Percentiles rank a stretch among this genome's conserved stretches.
These are phyloP conservation scores for Allium sativum DNA, from an alignment of 106 monocot genomes.

Conservation along the genomic window DNA sequence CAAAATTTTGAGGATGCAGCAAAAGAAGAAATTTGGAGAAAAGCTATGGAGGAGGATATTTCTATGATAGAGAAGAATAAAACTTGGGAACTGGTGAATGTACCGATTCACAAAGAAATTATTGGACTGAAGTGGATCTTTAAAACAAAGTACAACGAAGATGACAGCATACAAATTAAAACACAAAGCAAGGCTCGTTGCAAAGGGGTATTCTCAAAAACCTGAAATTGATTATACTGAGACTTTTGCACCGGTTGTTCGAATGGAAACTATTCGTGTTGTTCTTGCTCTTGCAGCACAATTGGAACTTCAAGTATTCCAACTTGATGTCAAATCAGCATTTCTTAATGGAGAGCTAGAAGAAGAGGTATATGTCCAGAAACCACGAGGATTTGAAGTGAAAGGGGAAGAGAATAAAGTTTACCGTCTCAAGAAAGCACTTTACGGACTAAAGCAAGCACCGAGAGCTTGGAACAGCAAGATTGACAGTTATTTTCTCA, in stretches of 20 bases:
- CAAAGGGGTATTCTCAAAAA: slow-evolving; percentile 1
- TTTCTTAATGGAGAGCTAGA: slow-evolving; percentile 8
- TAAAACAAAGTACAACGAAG: slow-evolving; percentile 3
- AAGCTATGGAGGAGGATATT: slow-evolving; percentile 1
- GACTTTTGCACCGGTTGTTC: neutral
- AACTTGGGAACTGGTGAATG: neutral
- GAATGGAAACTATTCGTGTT: neutral
- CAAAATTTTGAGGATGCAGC: neutral
- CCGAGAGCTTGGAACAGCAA: neutral
- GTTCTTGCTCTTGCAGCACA: slow-evolving; percentile 1
- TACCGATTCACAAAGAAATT: neutral
- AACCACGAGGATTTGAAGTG: slow-evolving; percentile 1
- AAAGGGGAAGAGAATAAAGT: slow-evolving; percentile 5
- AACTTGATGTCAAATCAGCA: neutral
- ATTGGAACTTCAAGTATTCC: neutral
- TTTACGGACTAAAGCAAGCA: neutral
- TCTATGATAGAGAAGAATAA: neutral
- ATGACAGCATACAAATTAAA: neutral
- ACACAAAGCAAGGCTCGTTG: neutral
- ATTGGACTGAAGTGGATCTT: slow-evolving; percentile 6
- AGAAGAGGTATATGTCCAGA: neutral
- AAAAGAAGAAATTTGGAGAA: neutral
- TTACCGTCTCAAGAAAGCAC: neutral
- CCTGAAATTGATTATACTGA: neutral
- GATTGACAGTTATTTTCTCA: neutral